Percentiles rank a stretch among this genome's conserved stretches.
Evolutionary conservation across 1,284 basidiomycete species (phyloP).

Genomic region (Rhodotorula sp.): DNA sequence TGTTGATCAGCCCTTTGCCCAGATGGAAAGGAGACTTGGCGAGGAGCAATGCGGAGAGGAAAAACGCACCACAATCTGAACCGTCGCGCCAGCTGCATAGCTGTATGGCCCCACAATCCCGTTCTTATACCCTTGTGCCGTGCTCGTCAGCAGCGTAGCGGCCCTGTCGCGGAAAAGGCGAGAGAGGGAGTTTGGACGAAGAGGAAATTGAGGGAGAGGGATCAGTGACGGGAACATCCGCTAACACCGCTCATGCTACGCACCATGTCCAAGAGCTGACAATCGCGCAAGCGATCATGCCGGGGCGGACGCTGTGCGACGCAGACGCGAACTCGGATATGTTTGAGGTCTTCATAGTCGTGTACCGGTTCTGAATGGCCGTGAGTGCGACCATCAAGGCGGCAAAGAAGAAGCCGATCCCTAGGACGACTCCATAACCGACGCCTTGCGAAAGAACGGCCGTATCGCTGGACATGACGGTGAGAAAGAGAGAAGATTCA

Average conservation of each 20-base stretch:
- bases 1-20: background rate
- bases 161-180: conserved; percentile 46
- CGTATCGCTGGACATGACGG: conserved; percentile 13
- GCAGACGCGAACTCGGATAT: conserved; percentile 80
- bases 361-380: conserved; percentile 70
- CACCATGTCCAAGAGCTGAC: conserved; percentile 56
- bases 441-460: conserved; percentile 23
- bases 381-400: conserved; percentile 72
- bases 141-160: conserved; percentile 61
- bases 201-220: too few species aligned
- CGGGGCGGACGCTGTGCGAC: conserved; percentile 57
- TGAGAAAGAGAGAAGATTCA: background rate
- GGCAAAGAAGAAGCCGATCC: conserved; percentile 80
- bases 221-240: background rate
- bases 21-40: background rate
- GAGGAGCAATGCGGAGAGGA: background rate
- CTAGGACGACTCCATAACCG: conserved; percentile 70
- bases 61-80: conserved; percentile 55
- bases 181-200: background rate
- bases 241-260: too few species aligned
- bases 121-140: conserved; percentile 72
- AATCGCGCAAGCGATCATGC: conserved; percentile 85
- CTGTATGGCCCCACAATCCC: conserved; percentile 52
- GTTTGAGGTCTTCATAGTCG: conserved; percentile 54
- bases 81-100: conserved; percentile 58